Conservation (phyloP, 1,284 basidiomycete species). For the Leccinum angustisporum region DNA sequence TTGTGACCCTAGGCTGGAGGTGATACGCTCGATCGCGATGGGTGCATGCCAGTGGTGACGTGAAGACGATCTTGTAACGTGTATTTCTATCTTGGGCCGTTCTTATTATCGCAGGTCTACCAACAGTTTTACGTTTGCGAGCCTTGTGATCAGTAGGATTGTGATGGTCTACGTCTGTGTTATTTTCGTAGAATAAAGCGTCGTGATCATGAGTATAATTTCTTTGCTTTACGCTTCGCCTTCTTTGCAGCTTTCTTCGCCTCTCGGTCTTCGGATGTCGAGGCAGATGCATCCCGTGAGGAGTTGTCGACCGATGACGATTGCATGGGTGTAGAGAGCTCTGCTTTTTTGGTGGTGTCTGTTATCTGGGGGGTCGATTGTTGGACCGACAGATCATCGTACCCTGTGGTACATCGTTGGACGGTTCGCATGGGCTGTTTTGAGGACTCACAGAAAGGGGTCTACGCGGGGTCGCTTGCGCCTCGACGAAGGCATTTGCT, state of each 20-base stretch:
- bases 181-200: slow-evolving; percentile 11
- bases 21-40: slow-evolving; percentile 39
- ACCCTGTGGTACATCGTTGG: slow-evolving; percentile 26
- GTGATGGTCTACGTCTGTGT: slow-evolving; percentile 13
- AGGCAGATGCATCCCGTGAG: slow-evolving; percentile 13
- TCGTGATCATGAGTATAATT: slow-evolving; percentile 16
- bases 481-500: slow-evolving; percentile 35
- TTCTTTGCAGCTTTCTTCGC: slow-evolving; percentile 23
- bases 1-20: slow-evolving; percentile 11
- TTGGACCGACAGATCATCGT: slow-evolving; percentile 23
- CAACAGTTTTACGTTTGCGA: slow-evolving; percentile 14
- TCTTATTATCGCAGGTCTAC: too few species aligned
- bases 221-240: slow-evolving; percentile 26
- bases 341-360: slow-evolving; percentile 15
- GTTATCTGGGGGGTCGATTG: background rate
- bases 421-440: background rate
- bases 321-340: slow-evolving; percentile 3
- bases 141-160: slow-evolving; percentile 12
- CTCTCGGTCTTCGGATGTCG: slow-evolving; percentile 13
- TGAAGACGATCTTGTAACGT: slow-evolving; percentile 21
- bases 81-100: background rate
- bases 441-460: slow-evolving; percentile 53
- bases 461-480: slow-evolving; percentile 56
- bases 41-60: slow-evolving; percentile 41
- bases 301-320: slow-evolving; percentile 5